phyloP scores from a whole-genome alignment of 352 stramenopile species.

The Elongisporangium senticosum region DNA sequence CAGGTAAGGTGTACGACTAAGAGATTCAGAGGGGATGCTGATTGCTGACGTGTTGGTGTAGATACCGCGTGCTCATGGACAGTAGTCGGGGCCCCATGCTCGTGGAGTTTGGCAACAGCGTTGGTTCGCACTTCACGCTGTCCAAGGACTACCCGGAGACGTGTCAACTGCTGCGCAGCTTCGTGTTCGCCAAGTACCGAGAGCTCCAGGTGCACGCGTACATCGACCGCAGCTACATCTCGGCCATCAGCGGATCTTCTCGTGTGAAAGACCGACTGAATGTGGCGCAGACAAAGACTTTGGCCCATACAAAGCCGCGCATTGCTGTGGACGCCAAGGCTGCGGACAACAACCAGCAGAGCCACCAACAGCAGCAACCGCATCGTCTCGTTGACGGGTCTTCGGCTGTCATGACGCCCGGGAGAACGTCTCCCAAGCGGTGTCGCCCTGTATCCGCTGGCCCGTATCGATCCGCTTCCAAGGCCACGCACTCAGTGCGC shows the following conservation, averaged over 20 bases:
- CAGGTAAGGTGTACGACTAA: conserved; percentile 8
- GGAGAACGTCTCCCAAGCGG: conserved; percentile 57
- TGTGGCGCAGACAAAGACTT: conserved; percentile 43
- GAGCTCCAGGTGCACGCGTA: conserved; percentile 60
- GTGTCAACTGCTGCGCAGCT: conserved; percentile 45
- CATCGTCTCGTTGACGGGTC: conserved; percentile 16
- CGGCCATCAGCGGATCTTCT: conserved; percentile 54
- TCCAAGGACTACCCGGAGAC: conserved; percentile 49
- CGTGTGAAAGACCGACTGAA: conserved; percentile 39
- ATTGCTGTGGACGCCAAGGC: background rate
- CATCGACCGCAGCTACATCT: conserved; percentile 67
- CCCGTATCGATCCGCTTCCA: conserved; percentile 33
- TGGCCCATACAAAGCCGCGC: background rate
- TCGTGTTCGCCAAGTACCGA: conserved; percentile 51
- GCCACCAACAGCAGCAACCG: conserved; percentile 6
- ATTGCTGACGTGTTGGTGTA: background rate
- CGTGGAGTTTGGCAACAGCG: conserved; percentile 78
- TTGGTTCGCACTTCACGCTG: conserved; percentile 64
- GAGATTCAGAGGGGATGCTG: no score
- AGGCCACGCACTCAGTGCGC: conserved; percentile 17
- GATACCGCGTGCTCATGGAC: conserved; percentile 72
- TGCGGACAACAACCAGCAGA: conserved; percentile 2
- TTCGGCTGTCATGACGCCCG: conserved; percentile 19
- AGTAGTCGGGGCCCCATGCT: conserved; percentile 68
- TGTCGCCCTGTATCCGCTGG: conserved; percentile 57